phyloP scores from a whole-genome alignment of 83 land plant species.

The Isoetes engelmannii region DNA sequence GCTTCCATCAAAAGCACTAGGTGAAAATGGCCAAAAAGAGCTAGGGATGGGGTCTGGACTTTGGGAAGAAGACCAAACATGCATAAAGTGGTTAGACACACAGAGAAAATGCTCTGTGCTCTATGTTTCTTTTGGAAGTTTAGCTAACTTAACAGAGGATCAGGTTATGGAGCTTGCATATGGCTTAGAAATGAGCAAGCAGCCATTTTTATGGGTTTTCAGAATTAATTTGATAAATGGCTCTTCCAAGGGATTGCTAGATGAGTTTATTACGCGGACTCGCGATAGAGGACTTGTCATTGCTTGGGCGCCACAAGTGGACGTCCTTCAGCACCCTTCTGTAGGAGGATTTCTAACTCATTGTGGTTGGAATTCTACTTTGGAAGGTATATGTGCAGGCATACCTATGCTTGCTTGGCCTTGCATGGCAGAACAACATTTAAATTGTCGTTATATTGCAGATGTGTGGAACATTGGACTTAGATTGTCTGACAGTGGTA shows the following conservation, averaged over 20 bases:
- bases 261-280: slow-evolving; percentile 30
- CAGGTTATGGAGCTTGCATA: slow-evolving; percentile 35
- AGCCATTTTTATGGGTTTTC: slow-evolving; percentile 23
- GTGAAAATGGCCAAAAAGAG: neutral
- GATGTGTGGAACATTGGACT: no score
- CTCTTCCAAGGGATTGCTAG: slow-evolving; percentile 1
- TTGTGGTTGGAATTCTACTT: slow-evolving; percentile 44
- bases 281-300: slow-evolving; percentile 28
- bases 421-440: no score
- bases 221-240: slow-evolving; percentile 42
- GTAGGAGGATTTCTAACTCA: slow-evolving; percentile 24
- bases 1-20: neutral
- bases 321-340: slow-evolving; percentile 36
- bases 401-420: no score
- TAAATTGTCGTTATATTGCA: no score
- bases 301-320: slow-evolving; percentile 39
- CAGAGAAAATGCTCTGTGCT: slow-evolving; percentile 42
- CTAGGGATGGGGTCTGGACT: slow-evolving; percentile 1
- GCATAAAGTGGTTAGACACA: slow-evolving; percentile 41
- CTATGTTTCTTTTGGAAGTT: slow-evolving; percentile 47
- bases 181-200: slow-evolving; percentile 35
- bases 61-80: slow-evolving; percentile 40
- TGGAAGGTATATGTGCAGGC: slow-evolving; percentile 35
- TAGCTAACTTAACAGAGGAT: slow-evolving; percentile 23
- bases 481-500: slow-evolving; percentile 18